Evolutionary conservation across 306 rosid species (phyloP).

Genomic region (Purshia tridentata): DNA sequence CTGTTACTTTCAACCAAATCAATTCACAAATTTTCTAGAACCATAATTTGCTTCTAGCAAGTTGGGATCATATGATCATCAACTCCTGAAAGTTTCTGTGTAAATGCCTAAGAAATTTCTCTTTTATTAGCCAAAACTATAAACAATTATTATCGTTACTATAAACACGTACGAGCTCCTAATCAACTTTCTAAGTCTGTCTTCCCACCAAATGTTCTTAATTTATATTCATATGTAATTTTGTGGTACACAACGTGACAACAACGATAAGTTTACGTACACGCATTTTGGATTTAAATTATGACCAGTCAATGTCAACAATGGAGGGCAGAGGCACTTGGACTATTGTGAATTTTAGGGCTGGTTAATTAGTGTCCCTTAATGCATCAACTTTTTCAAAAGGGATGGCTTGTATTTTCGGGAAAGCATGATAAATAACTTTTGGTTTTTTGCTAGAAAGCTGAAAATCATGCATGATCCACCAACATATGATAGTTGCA

Average conservation of each 20-base stretch:
- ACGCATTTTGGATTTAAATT: not conserved
- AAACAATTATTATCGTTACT: not conserved
- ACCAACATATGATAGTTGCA: too few species aligned
- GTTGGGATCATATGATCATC: not conserved
- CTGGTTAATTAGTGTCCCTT: too few species aligned
- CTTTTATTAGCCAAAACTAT: too few species aligned
- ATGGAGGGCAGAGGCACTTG: not conserved
- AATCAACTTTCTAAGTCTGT: not conserved
- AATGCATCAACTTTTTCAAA: too few species aligned
- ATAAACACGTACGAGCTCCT: not conserved
- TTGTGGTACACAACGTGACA: not conserved
- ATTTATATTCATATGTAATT: not conserved
- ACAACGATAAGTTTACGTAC: not conserved
- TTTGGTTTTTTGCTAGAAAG: too few species aligned
- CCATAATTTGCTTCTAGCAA: too few species aligned
- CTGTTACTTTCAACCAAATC: too few species aligned
- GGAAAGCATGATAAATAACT: too few species aligned
- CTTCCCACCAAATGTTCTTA: not conserved
- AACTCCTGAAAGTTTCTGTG: not conserved
- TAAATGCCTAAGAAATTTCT: not conserved
- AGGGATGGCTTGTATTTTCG: too few species aligned
- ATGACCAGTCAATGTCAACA: constrained; percentile 14
- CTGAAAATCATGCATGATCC: too few species aligned
- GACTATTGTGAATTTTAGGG: too few species aligned
- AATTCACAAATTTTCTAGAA: too few species aligned